These are phyloP conservation scores for Penicillium ochrochloron DNA, from an alignment of 495 filamentous ascomycete species.

Conservation along the genomic window DNA sequence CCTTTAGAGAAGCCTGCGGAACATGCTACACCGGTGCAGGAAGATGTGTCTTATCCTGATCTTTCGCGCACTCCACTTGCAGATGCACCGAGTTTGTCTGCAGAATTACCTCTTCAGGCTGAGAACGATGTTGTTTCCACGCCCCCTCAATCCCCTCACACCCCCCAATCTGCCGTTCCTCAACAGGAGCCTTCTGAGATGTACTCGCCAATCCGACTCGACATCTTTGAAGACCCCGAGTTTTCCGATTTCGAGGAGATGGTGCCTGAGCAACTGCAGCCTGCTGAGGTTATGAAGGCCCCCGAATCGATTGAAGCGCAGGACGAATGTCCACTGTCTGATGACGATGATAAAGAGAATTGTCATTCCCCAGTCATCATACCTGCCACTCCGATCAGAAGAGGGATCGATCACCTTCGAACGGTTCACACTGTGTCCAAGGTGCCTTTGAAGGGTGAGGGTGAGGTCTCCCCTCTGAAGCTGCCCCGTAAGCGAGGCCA, in stretches of 20 bases:
- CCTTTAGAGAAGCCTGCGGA: slow-evolving; percentile 24
- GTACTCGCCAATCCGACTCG: slow-evolving; percentile 21
- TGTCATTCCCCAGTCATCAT: slow-evolving; percentile 26
- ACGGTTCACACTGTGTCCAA: slow-evolving; percentile 75
- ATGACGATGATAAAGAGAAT: slow-evolving; percentile 40
- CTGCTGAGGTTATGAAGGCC: slow-evolving; percentile 2
- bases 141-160: slow-evolving; percentile 16
- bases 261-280: background rate
- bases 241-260: slow-evolving; percentile 1
- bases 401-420: slow-evolving; percentile 32
- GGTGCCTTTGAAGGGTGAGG: slow-evolving; percentile 73
- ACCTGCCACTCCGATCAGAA: slow-evolving; percentile 43
- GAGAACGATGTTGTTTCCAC: slow-evolving; percentile 14
- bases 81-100: slow-evolving; percentile 23
- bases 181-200: slow-evolving; percentile 14
- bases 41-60: slow-evolving; percentile 35
- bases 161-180: slow-evolving; percentile 8
- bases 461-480: slow-evolving; percentile 63
- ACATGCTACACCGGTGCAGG: slow-evolving; percentile 15
- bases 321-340: slow-evolving; percentile 7
- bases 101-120: slow-evolving; percentile 27
- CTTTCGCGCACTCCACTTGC: slow-evolving; percentile 26
- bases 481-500: slow-evolving; percentile 59
- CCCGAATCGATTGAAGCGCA: slow-evolving; percentile 21
- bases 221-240: slow-evolving; percentile 35